Evolutionary conservation across 2,329 filamentous ascomycete species (phyloP).

Genomic region (Calcarisporium arbuscula): DNA sequence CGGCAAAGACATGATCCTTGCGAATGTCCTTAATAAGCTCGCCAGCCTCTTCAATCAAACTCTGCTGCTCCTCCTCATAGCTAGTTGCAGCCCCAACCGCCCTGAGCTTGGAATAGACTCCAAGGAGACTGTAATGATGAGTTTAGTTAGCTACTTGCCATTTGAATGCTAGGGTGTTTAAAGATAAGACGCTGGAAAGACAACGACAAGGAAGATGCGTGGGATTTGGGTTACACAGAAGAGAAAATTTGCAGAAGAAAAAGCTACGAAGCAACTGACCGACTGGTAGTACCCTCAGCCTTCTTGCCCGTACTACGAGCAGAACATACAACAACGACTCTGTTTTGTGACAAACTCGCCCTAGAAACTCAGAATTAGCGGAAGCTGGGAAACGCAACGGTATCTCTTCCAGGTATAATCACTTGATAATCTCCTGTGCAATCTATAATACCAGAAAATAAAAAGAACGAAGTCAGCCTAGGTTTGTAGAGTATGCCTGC

Average conservation of each 20-base stretch:
- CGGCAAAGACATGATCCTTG: slow-evolving; percentile 72
- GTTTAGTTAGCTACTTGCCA: too few species aligned
- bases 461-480: neutral
- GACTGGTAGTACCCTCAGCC: slow-evolving; percentile 88
- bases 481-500: neutral
- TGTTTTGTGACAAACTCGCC: slow-evolving; percentile 55
- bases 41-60: slow-evolving; percentile 59
- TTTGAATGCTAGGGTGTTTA: too few species aligned
- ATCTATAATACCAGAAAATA: slow-evolving; percentile 22
- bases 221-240: neutral
- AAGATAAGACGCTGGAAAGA: neutral
- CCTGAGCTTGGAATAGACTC: slow-evolving; percentile 52
- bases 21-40: slow-evolving; percentile 75
- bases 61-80: slow-evolving; percentile 44
- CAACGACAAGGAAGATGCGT: neutral
- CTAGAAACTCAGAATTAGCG: slow-evolving; percentile 17
- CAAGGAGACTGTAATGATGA: slow-evolving; percentile 49
- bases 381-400: neutral
- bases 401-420: slow-evolving; percentile 7
- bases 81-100: slow-evolving; percentile 46
- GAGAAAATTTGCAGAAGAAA: slow-evolving; percentile 5
- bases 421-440: slow-evolving; percentile 37
- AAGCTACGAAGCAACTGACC: slow-evolving; percentile 49
- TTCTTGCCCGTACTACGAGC: slow-evolving; percentile 93
- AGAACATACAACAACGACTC: slow-evolving; percentile 90